Conservation (phyloP, 2,329 filamentous ascomycete genomes). For the Phaeomoniella chlamydospora region DNA sequence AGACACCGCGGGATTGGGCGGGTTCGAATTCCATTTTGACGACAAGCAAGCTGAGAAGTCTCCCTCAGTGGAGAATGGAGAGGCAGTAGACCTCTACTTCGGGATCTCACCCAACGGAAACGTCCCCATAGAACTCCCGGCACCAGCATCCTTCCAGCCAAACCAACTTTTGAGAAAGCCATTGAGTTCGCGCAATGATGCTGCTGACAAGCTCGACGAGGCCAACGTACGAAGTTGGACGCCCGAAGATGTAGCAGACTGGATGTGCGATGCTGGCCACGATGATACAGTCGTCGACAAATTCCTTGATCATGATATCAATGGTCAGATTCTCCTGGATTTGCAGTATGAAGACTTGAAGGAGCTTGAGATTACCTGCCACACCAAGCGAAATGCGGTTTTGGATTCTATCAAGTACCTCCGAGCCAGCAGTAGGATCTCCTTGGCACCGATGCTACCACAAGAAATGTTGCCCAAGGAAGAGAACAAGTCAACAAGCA, state of each 20-base stretch:
- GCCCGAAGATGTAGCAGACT: conserved; percentile 34
- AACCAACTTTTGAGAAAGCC: conserved; percentile 3
- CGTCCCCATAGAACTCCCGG: not conserved
- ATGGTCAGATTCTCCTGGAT: conserved; percentile 73
- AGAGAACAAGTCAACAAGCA: conserved; percentile 1
- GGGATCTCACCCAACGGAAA: not conserved
- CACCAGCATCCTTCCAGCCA: not conserved
- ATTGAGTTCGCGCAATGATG: conserved; percentile 11
- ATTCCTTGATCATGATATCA: conserved; percentile 87
- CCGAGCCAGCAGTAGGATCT: conserved; percentile 18
- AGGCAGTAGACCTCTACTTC: conserved; percentile 38
- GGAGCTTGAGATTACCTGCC: conserved; percentile 47
- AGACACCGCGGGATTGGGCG: conserved; percentile 45
- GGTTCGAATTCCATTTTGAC: conserved; percentile 47
- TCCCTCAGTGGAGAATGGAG: conserved; percentile 63
- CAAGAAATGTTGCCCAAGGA: conserved; percentile 5
- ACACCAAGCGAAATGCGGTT: conserved; percentile 46
- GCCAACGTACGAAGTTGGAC: conserved; percentile 17
- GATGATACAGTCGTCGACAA: conserved; percentile 65
- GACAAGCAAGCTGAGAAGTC: conserved; percentile 31
- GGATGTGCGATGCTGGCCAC: conserved; percentile 74
- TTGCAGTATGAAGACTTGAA: conserved; percentile 72
- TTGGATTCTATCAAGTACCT: conserved; percentile 45
- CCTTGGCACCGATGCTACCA: conserved; percentile 2
- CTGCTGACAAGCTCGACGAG: conserved; percentile 15